Base-by-base conservation (phyloP, 192 early-diverging fungal genomes). In the Entomortierella beljakovae region DNA sequence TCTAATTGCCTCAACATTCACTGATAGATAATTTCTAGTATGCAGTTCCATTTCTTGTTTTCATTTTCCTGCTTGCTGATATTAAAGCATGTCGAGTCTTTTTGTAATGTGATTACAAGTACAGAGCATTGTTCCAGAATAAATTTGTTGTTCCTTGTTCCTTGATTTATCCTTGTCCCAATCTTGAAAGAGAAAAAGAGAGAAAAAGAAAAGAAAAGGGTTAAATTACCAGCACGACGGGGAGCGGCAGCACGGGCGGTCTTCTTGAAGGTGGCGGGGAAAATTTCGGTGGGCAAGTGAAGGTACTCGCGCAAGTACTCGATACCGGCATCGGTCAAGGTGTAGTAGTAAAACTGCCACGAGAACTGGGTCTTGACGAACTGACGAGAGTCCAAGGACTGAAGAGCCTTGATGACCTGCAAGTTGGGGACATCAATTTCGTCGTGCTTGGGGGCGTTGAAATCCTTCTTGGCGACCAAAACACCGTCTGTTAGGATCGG, bases 291-390 rank as follows among this genome's bases (percentile, higher is more conserved):
- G 71, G 98, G 98, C 68, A 99, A 89, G 93, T 98, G 94, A 62
- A 99, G 92, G 92, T 91, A 94, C 85, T 95, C 92, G 82, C 97
- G 94, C 70, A 99, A 89, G 89, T 97, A 98, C 82, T 93, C 95
- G 71, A 98, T 97, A 85, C 98, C 98, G 87, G 95, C 94, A 83
- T 96, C 91, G 82, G 97, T 99, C 81, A 99, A 89, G 85, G 91
- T 95, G 88, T 99, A 99, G 94, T 99, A 99, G 91, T 97, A 99
- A 89, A 95, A 95, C 84, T 98, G 97, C 98, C 98, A 99, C 83
- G 96, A 98, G 93, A 99, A 99, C 81, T 93, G 94, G 70, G 94
- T 94, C 87, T 94, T 95, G 84, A 99, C 97, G 65, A 83, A 94
- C 71, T 94, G 95, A 80, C 90, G 91, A 57, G 98, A 99, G 83